A percentile compares a stretch with the other conserved stretches of the same genome.
These are phyloP conservation scores for Vitis hybrid DNA, from an alignment of 177 flowering plant genomes.

Conservation along the genomic window DNA sequence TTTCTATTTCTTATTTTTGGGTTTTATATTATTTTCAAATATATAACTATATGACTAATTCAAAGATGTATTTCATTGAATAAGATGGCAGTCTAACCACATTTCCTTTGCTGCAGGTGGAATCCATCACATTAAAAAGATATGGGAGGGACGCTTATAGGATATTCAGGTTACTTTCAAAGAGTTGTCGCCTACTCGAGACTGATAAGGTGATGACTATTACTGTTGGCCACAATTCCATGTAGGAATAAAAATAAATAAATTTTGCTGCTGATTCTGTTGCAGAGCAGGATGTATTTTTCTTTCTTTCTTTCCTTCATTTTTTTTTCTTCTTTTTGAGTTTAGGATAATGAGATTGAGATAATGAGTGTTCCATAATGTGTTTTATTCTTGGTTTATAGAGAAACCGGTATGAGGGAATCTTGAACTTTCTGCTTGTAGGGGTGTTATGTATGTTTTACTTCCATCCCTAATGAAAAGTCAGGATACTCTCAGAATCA, in stretches of 20 bases:
- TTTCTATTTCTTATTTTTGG: not conserved
- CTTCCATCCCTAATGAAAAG: too few species aligned
- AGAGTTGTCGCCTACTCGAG: constrained; percentile 39
- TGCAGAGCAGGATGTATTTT: constrained; percentile 50
- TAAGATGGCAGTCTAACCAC: constrained; percentile 2
- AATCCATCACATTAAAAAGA: constrained; percentile 66
- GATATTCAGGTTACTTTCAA: constrained; percentile 65
- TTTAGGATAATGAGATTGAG: too few species aligned
- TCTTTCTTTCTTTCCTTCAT: too few species aligned
- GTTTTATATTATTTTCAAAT: too few species aligned
- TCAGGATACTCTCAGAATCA: too few species aligned
- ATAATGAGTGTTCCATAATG: too few species aligned
- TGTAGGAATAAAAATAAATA: not conserved
- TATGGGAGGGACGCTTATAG: constrained; percentile 70
- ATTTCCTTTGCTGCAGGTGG: constrained; percentile 49
- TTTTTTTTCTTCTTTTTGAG: too few species aligned
- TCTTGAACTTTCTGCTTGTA: too few species aligned
- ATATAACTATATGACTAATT: too few species aligned
- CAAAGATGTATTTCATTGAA: not conserved
- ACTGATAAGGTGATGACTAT: constrained; percentile 58
- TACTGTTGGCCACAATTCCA: not conserved
- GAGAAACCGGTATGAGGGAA: too few species aligned
- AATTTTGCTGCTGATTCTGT: constrained; percentile 13
- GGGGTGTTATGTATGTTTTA: too few species aligned
- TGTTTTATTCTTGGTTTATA: too few species aligned